These are phyloP conservation scores for Truncatella angustata DNA, from an alignment of 2,329 filamentous ascomycete genomes.

Conservation along the genomic window DNA sequence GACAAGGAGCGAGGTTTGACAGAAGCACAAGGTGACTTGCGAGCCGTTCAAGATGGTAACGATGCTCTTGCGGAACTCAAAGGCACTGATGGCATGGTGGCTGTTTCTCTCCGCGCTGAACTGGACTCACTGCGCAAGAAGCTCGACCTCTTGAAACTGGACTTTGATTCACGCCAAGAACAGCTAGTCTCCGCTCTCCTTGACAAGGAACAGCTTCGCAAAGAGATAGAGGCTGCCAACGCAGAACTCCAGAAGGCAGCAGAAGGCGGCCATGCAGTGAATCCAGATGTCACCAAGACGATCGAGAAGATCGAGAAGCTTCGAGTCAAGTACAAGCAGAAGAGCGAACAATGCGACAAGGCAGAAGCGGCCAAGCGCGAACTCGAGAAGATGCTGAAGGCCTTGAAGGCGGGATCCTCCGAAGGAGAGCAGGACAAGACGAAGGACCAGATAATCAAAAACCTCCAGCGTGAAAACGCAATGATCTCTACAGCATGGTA, in stretches of 20 bases:
- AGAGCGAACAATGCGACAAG: conserved; percentile 61
- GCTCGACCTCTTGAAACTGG: conserved; percentile 45
- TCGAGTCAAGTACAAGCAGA: conserved; percentile 50
- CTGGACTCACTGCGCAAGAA: conserved; percentile 54
- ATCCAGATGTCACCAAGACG: conserved; percentile 30
- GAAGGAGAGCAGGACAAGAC: conserved; percentile 52
- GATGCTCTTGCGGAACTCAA: conserved; percentile 58
- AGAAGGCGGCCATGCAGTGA: conserved; percentile 27
- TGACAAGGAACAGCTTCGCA: conserved; percentile 58
- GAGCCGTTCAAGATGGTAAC: conserved; percentile 46
- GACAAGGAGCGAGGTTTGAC: conserved; percentile 57
- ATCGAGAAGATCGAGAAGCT: conserved; percentile 59
- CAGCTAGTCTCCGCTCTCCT: conserved; percentile 60
- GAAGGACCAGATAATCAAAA: conserved; percentile 58
- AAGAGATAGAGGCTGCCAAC: conserved; percentile 47
- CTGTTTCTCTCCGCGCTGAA: conserved; percentile 56
- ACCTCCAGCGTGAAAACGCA: conserved; percentile 73
- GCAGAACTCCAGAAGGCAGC: conserved; percentile 39
- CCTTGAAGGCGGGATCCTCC: conserved; percentile 47
- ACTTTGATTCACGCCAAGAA: conserved; percentile 56
- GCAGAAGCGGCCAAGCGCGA: conserved; percentile 56
- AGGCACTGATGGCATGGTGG: conserved; percentile 57
- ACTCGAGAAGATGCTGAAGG: conserved; percentile 53
- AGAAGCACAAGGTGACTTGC: conserved; percentile 46
- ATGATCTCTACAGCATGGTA: conserved; percentile 86